Conservation (phyloP, 2,329 filamentous ascomycete genomes). For the Epicoccum nigrum region DNA sequence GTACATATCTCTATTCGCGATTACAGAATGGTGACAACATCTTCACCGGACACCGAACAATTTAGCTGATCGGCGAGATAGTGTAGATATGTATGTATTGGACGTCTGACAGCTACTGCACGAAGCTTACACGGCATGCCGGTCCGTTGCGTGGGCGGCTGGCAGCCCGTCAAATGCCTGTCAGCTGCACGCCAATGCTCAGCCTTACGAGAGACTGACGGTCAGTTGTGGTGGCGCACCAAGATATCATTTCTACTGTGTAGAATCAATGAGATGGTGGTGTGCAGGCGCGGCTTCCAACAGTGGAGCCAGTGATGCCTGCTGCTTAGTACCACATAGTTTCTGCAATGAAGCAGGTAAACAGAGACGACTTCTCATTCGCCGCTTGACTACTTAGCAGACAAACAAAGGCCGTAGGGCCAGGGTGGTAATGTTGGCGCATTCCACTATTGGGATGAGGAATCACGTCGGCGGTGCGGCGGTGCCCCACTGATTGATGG, state of each 20-base stretch:
- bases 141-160: slow-evolving; percentile 3
- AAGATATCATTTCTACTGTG: neutral
- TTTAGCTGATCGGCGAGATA: neutral
- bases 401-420: neutral
- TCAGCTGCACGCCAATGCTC: slow-evolving; percentile 4
- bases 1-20: neutral
- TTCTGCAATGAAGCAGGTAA: neutral
- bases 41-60: too few species aligned
- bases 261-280: too few species aligned
- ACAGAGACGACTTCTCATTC: neutral
- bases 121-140: slow-evolving; percentile 8
- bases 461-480: slow-evolving; percentile 16
- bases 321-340: too few species aligned
- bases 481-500: neutral
- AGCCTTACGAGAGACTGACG: neutral
- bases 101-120: slow-evolving; percentile 1
- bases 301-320: neutral
- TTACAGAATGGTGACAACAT: too few species aligned
- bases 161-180: neutral
- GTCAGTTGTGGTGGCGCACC: neutral
- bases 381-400: too few species aligned
- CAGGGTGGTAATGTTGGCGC: slow-evolving; percentile 19
- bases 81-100: neutral
- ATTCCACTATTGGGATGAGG: slow-evolving; percentile 23
- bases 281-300: neutral